Base-by-base conservation (phyloP, 768 basidiomycete species). In the Rubroboletus satanas region DNA sequence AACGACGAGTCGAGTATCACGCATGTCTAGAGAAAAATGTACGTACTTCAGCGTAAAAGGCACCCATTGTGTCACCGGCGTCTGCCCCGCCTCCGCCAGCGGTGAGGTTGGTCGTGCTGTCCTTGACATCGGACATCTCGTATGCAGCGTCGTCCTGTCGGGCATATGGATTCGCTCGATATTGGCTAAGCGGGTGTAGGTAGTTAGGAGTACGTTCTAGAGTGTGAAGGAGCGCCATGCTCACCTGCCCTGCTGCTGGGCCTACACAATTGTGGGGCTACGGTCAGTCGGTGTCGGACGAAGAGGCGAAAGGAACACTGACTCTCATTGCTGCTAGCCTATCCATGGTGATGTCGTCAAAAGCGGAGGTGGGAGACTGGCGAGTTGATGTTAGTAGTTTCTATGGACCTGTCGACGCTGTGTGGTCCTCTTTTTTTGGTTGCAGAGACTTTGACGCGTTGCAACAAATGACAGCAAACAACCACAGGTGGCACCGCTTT, bases 281-380 rank as follows among this genome's bases (percentile, higher is more conserved):
- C 9, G 44, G 4, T 66, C 32, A 68, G 60, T 35, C 10, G 45
- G 29, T 14, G 38, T 11, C n/a, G 8, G 8, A 43, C 4, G 2
- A 45, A 14, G 23, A 48, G 31, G 5, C 7, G 0, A 43, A 48
- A 10, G 2, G 15, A 28, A 37, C 3, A 69, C 83, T 55, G 55
- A 90, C 89, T 75, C 90, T 83, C 84, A 89, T 83, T 59, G 87
- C 89, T 64, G 90, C 92, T 61, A 95, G 81, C 79, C 93, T 84
- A 77, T 95, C 92, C 82, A 93, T 84, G 61, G 53, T 62, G 32
- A 26, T 45, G 55, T 68, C 68, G 93, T 90, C 85, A 91, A 52
- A 50, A 15, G 88, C 62, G 63, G 71, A 60, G 55, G 61, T 26
- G 26, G 1, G 28, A 38, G n/a, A n/a, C n/a, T n/a, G n/a, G n/a